phyloP scores from a whole-genome alignment of 2,329 filamentous ascomycete species.

The Ophiostoma sp. region DNA sequence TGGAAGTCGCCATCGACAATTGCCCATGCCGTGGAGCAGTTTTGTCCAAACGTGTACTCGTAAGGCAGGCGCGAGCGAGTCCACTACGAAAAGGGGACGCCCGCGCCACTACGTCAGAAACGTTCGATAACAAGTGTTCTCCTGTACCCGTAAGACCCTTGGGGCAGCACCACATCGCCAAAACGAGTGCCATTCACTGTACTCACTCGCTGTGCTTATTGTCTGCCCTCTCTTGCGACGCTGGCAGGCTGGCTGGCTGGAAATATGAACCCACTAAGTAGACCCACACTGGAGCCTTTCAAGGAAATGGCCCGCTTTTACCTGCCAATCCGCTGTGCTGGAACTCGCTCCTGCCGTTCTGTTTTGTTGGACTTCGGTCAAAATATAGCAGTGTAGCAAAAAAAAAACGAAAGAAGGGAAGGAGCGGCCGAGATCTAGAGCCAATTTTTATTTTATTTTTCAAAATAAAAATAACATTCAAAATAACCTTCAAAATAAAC shows the following conservation, averaged over 20 bases:
- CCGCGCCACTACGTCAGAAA: constrained; percentile 7
- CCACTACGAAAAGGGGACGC: not conserved
- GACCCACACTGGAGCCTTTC: constrained; percentile 8
- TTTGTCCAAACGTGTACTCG: no score
- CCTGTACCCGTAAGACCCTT: not conserved
- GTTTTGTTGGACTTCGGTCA: constrained; percentile 17
- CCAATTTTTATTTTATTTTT: no score
- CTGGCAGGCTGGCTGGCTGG: not conserved
- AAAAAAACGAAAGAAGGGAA: not conserved
- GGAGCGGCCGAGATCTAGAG: not conserved
- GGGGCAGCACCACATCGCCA: not conserved
- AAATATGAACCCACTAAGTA: not conserved
- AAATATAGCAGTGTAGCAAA: constrained; percentile 2
- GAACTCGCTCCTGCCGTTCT: constrained; percentile 19
- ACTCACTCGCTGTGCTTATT: no score
- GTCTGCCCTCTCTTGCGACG: not conserved
- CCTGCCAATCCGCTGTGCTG: constrained; percentile 21
- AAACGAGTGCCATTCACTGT: not conserved
- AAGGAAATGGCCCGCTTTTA: constrained; percentile 15
- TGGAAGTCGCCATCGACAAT: not conserved
- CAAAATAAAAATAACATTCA: no score
- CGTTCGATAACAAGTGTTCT: not conserved
- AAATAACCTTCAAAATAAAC: no score
- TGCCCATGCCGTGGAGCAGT: not conserved
- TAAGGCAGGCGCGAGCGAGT: not conserved